Evolutionary conservation across 2,329 filamentous ascomycete species (phyloP), one percentile per base, ranked within the genome.

Genomic region (Colletotrichum salicis): DNA sequence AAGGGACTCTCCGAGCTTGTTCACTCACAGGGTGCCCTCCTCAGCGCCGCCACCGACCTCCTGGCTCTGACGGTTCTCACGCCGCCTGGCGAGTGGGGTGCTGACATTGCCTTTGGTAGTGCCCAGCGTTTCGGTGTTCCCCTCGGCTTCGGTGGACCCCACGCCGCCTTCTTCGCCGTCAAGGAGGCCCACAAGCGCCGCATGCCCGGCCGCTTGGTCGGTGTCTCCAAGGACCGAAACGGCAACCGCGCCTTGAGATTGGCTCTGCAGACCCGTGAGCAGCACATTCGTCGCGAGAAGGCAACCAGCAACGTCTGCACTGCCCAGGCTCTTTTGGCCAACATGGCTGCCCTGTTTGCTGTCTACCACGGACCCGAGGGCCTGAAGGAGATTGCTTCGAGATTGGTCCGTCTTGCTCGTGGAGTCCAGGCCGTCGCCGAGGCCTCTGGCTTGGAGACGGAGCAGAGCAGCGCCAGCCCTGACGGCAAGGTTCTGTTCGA

Each of bases 241-340:
- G 96, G 96, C 8, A 90, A 93, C 74, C 91, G 89, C 13, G 96
- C 95, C 5, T 91, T 97, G 75, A 89, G 96, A 77, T 84, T 98
- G 78, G 93, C 96, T 22, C 85, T 98, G 64, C 96, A 98, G 84
- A 98, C 96, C 11, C 89, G 96, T 77, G 96, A 98, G 84, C 96
- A 98, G 85, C 96, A 98, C 81, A 98, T 98, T 80, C 90, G 96
- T 75, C 90, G 96, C 78, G 96, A 98, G 81, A 98, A 98, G 88
- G 96, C 96, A 1, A 98, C 96, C 1, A 97, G 95, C 86, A 98
- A 98, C 79, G 95, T 98, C 71, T 98, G 96, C 85, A 98, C 96
- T 1, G 95, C 96, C 1, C 96, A 98, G 83, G 96, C 96, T 10
- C 85, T 98, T 31, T 86, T 98, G 63, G 96, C 96, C 48, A 98